phyloP scores from a whole-genome alignment of 257 asterid species.

The Gentiana dahurica region DNA sequence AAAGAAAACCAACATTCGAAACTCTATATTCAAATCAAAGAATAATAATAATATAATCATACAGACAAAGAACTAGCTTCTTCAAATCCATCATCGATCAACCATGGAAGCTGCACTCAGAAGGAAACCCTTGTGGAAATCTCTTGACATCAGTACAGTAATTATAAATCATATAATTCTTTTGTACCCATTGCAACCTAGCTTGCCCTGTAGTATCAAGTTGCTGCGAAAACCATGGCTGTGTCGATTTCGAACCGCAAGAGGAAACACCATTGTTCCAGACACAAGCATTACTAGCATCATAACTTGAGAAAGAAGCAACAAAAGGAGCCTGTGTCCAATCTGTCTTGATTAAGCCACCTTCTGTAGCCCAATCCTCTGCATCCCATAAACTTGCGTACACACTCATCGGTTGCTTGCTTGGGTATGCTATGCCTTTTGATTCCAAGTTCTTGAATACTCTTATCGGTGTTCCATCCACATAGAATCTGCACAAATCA shows the following conservation, averaged over 20 bases:
- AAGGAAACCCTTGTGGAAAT: conserved; percentile 1
- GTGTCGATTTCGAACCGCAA: neutral
- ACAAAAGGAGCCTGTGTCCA: conserved; percentile 6
- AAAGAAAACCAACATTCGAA: no score
- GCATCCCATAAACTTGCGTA: conserved; percentile 6
- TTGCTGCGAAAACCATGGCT: neutral
- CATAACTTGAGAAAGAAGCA: neutral
- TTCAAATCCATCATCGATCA: neutral
- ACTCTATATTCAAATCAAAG: neutral
- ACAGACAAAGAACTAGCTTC: neutral
- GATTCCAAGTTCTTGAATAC: conserved; percentile 7
- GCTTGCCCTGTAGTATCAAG: neutral
- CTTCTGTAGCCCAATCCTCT: conserved; percentile 9
- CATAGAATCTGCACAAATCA: neutral
- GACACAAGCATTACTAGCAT: neutral
- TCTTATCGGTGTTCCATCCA: conserved; percentile 6
- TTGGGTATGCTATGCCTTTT: neutral
- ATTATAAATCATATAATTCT: conserved; percentile 4
- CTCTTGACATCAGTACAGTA: neutral
- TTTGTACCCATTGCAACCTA: conserved; percentile 6
- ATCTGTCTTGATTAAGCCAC: conserved; percentile 3
- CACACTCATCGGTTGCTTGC: conserved; percentile 1
- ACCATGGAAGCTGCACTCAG: neutral
- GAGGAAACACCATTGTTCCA: neutral
- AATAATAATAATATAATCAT: neutral